Evolutionary conservation across 306 rosid species (phyloP).

Genomic region (Medicago lupulina): DNA sequence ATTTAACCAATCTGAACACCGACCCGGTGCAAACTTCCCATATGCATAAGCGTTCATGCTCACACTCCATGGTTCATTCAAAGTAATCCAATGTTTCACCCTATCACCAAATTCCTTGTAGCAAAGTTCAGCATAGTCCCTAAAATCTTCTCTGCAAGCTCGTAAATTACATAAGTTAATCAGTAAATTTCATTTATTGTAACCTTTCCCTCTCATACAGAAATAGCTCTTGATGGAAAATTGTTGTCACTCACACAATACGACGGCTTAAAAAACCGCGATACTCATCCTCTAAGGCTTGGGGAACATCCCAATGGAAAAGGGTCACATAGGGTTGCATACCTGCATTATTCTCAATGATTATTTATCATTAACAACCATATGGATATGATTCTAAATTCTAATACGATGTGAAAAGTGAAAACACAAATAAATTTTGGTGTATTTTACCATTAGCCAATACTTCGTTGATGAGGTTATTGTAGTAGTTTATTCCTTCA

Average conservation of each 20-base stretch:
- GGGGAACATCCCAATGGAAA: conserved; percentile 75
- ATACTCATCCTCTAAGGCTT: conserved; percentile 60
- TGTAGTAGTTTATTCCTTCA: conserved; percentile 63
- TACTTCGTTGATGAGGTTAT: conserved; percentile 62
- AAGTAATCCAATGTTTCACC: conserved; percentile 69
- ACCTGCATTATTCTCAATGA: conserved; percentile 33
- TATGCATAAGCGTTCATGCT: conserved; percentile 45
- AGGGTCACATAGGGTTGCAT: conserved; percentile 62
- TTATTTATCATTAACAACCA: not conserved
- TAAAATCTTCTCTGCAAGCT: conserved; percentile 40
- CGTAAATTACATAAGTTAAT: not conserved
- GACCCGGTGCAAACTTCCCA: conserved; percentile 38
- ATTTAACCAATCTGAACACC: conserved; percentile 38
- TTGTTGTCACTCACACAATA: conserved; percentile 35
- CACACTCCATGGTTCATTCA: conserved; percentile 55
- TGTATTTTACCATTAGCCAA: conserved; percentile 43
- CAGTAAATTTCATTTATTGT: not conserved
- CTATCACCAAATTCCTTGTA: conserved; percentile 58
- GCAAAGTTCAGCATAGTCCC: conserved; percentile 40
- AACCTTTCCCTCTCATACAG: not conserved
- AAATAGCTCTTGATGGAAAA: not conserved
- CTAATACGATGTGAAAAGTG: not conserved
- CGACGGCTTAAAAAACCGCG: conserved; percentile 55
- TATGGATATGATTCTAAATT: not conserved
- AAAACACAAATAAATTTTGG: not conserved